Conservation (phyloP, 257 asterid species). For the Nicotiana tabacum region DNA sequence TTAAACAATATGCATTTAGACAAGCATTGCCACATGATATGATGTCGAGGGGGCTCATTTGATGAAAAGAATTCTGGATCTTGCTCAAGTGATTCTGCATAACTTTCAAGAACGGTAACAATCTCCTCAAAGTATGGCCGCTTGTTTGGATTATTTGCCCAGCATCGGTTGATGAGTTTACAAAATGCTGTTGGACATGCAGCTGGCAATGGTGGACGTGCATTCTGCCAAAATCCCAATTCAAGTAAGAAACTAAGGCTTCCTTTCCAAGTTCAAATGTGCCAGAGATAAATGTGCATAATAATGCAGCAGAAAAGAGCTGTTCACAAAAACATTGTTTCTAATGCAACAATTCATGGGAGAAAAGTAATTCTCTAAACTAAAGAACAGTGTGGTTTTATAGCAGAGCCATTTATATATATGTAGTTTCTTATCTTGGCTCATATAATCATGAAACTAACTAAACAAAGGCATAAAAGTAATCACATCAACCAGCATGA, state of each 20-base stretch:
- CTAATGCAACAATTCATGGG: neutral
- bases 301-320: neutral
- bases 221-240: constrained; percentile 43
- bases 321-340: too few relatives aligned
- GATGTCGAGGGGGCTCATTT: constrained; percentile 33
- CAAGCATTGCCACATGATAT: constrained; percentile 37
- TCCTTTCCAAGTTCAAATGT: too few relatives aligned
- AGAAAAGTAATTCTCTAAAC: neutral
- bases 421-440: neutral
- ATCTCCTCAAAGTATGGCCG: constrained; percentile 83
- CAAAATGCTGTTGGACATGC: constrained; percentile 64
- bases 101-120: constrained; percentile 57
- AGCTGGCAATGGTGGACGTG: constrained; percentile 84
- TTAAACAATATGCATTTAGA: constrained; percentile 34
- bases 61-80: constrained; percentile 67
- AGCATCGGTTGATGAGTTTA: constrained; percentile 65
- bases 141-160: constrained; percentile 80
- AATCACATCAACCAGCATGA: too few relatives aligned
- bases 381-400: too few relatives aligned
- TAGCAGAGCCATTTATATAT: too few relatives aligned
- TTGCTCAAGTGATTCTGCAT: constrained; percentile 46
- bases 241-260: too few relatives aligned
- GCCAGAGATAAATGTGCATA: neutral
- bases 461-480: too few relatives aligned
- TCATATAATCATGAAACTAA: too few relatives aligned